These are phyloP conservation scores for Candida chilensis DNA, from an alignment of 805 yeast genomes.

Conservation along the genomic window DNA sequence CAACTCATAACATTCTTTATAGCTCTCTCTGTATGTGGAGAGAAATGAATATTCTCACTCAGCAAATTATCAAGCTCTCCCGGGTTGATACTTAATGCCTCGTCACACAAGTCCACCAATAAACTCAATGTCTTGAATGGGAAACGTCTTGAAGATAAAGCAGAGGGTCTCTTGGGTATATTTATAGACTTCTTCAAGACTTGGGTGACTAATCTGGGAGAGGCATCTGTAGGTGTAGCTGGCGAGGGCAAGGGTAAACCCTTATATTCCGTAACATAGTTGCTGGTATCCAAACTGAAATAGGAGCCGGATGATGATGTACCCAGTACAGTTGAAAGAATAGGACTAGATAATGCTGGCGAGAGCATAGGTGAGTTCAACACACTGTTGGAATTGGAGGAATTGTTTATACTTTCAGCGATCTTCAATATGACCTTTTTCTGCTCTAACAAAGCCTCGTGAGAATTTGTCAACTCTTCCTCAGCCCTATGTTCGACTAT, in stretches of 20 bases:
- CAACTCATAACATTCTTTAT: slow-evolving; percentile 34
- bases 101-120: slow-evolving; percentile 60
- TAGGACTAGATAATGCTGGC: slow-evolving; percentile 7
- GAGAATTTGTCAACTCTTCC: slow-evolving; percentile 64
- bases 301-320: slow-evolving; percentile 9
- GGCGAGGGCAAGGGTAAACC: slow-evolving; percentile 38
- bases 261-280: slow-evolving; percentile 39
- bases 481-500: slow-evolving; percentile 76
- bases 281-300: slow-evolving; percentile 7
- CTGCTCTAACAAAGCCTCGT: slow-evolving; percentile 73
- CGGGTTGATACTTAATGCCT: slow-evolving; percentile 64
- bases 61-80: slow-evolving; percentile 40
- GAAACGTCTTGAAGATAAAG: slow-evolving; percentile 20
- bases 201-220: slow-evolving; percentile 11
- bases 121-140: slow-evolving; percentile 55
- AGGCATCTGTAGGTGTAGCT: slow-evolving; percentile 2
- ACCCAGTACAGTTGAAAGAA: slow-evolving; percentile 4
- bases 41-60: slow-evolving; percentile 31
- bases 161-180: background rate
- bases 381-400: slow-evolving; percentile 4
- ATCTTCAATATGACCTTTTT: slow-evolving; percentile 36
- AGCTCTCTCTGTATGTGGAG: slow-evolving; percentile 56
- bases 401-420: slow-evolving; percentile 24
- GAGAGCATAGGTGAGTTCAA: slow-evolving; percentile 1
- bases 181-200: slow-evolving; percentile 5